Percentiles rank a stretch among this genome's conserved stretches.
These are phyloP conservation scores for Suillus occidentalis DNA, from an alignment of 768 basidiomycete species.

Conservation along the genomic window DNA sequence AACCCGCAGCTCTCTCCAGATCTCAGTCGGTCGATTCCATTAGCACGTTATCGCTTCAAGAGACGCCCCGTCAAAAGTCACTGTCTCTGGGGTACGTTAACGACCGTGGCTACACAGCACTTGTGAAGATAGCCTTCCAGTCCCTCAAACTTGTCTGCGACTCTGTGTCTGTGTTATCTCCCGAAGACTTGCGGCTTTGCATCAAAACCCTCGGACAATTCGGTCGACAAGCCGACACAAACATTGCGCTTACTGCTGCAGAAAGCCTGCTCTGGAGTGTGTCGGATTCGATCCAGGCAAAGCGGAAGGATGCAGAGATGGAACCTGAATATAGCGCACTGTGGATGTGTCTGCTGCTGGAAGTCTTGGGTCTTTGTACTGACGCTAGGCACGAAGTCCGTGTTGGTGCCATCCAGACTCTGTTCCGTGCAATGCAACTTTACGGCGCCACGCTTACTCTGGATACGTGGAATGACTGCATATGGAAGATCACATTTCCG, in stretches of 20 bases:
- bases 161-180: constrained; percentile 78
- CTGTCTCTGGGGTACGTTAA: constrained; percentile 55
- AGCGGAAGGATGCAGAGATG: constrained; percentile 63
- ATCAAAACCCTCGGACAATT: constrained; percentile 91
- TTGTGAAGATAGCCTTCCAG: constrained; percentile 93
- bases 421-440: constrained; percentile 91
- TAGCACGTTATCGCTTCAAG: constrained; percentile 39
- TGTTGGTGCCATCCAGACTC: constrained; percentile 90
- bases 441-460: constrained; percentile 85
- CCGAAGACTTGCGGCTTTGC: constrained; percentile 81
- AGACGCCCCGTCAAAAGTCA: constrained; percentile 39
- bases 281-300: constrained; percentile 90
- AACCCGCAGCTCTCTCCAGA: constrained; percentile 41
- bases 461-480: constrained; percentile 85
- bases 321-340: constrained; percentile 75
- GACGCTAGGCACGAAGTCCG: constrained; percentile 87
- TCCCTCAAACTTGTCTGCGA: constrained; percentile 94
- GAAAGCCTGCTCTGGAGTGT: constrained; percentile 95
- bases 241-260: constrained; percentile 92
- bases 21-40: constrained; percentile 44
- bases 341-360: constrained; percentile 92
- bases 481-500: constrained; percentile 92
- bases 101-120: constrained; percentile 68
- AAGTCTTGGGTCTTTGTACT: constrained; percentile 79
- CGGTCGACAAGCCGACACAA: constrained; percentile 90